Percentiles rank a stretch among this genome's conserved stretches.
Evolutionary conservation across 331 rosid genomes (phyloP).

Genomic region (Acacia concinna): DNA sequence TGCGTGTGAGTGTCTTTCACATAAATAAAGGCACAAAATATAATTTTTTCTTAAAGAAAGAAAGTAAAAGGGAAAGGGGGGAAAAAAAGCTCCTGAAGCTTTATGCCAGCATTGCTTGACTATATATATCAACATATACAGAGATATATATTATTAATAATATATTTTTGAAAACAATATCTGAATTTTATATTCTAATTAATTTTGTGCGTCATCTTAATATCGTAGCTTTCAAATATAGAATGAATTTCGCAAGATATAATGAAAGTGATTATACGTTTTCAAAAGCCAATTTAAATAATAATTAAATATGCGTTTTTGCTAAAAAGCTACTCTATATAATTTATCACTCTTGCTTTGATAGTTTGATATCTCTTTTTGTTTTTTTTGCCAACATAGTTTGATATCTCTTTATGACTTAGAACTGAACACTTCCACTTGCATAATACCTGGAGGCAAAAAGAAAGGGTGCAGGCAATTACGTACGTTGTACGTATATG

Average conservation of each 20-base stretch:
- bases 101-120: constrained; percentile 25
- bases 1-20: background rate
- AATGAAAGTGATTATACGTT: background rate
- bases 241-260: background rate
- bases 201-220: background rate
- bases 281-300: background rate
- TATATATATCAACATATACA: background rate
- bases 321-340: background rate
- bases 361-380: too few relatives aligned
- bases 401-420: too few relatives aligned
- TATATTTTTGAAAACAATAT: background rate
- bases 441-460: background rate
- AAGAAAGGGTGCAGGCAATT: background rate
- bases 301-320: background rate
- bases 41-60: background rate
- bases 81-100: background rate
- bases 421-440: background rate
- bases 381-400: too few relatives aligned
- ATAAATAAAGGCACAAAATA: background rate
- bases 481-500: constrained; percentile 21
- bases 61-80: background rate
- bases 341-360: too few relatives aligned
- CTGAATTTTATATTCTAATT: background rate
- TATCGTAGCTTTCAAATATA: background rate
- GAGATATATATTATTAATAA: background rate